phyloP scores from a whole-genome alignment of 2,329 filamentous ascomycete genomes.

The Ophiostoma pallidulum region DNA sequence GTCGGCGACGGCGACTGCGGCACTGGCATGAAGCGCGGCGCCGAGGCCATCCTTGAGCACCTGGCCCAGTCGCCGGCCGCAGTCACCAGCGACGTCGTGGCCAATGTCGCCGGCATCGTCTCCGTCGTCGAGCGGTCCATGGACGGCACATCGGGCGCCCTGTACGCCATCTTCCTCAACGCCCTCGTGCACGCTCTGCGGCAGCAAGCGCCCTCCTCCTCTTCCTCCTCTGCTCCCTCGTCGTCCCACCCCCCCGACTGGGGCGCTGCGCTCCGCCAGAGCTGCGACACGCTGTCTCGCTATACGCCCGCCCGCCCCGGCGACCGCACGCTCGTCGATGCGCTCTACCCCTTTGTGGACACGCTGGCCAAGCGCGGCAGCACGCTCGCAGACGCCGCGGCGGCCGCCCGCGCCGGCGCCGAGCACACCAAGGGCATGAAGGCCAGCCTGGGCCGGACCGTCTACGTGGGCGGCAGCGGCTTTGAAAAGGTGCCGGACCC shows the following conservation, averaged over 20 bases:
- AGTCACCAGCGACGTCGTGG: constrained; percentile 41
- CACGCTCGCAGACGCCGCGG: constrained; percentile 57
- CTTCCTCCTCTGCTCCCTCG: constrained; percentile 18
- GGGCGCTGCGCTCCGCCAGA: constrained; percentile 60
- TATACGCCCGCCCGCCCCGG: constrained; percentile 88
- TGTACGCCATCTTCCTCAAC: constrained; percentile 80
- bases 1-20: constrained; percentile 90
- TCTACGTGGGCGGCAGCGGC: constrained; percentile 70
- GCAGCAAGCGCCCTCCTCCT: constrained; percentile 27
- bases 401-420: constrained; percentile 65
- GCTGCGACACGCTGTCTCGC: constrained; percentile 59
- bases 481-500: constrained; percentile 55
- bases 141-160: constrained; percentile 53
- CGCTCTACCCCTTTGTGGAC: constrained; percentile 78
- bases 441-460: constrained; percentile 72
- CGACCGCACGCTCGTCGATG: constrained; percentile 85
- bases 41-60: constrained; percentile 55
- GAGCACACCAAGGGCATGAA: constrained; percentile 87
- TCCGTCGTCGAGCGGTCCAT: constrained; percentile 47
- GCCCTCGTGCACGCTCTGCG: constrained; percentile 60
- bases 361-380: constrained; percentile 54
- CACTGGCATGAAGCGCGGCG: constrained; percentile 74
- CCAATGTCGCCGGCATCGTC: constrained; percentile 44
- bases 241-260: constrained; percentile 30
- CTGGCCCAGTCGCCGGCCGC: constrained; percentile 31